Percentiles rank a stretch among this genome's conserved stretches.
phyloP scores from a whole-genome alignment of 306 rosid species.

The Ziziphus jujuba region DNA sequence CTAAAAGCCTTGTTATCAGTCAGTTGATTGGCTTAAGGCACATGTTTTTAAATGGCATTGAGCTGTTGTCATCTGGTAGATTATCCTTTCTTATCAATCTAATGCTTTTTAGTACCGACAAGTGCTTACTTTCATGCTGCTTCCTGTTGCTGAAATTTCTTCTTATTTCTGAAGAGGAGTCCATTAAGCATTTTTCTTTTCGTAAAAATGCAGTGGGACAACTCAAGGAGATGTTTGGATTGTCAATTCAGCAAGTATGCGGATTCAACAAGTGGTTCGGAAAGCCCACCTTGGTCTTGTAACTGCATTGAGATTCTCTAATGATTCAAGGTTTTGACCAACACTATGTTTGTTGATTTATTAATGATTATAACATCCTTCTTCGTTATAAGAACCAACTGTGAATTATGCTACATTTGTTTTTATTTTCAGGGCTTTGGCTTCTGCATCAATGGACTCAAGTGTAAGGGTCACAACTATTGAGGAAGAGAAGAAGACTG shows the following conservation, averaged over 20 bases:
- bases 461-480: conserved; percentile 72
- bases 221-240: conserved; percentile 68
- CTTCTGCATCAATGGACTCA: conserved; percentile 86
- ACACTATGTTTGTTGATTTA: conserved; percentile 8
- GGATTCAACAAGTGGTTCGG: conserved; percentile 50
- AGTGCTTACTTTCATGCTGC: neutral
- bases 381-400: conserved; percentile 12
- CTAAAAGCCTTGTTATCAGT: neutral
- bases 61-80: neutral
- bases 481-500: conserved; percentile 55
- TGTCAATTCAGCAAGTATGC: conserved; percentile 63
- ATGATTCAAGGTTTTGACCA: conserved; percentile 72
- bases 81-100: neutral
- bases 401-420: conserved; percentile 20
- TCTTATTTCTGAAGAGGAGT: neutral
- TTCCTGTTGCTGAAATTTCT: neutral
- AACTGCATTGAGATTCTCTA: conserved; percentile 80
- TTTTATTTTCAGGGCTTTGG: conserved; percentile 60
- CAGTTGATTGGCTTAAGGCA: neutral
- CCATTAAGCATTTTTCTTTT: conserved; percentile 14
- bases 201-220: conserved; percentile 77
- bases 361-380: conserved; percentile 9
- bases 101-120: neutral
- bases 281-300: conserved; percentile 87
- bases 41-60: neutral